These are phyloP conservation scores for Neurospora sp. DNA, from an alignment of 495 filamentous ascomycete genomes.

Conservation along the genomic window DNA sequence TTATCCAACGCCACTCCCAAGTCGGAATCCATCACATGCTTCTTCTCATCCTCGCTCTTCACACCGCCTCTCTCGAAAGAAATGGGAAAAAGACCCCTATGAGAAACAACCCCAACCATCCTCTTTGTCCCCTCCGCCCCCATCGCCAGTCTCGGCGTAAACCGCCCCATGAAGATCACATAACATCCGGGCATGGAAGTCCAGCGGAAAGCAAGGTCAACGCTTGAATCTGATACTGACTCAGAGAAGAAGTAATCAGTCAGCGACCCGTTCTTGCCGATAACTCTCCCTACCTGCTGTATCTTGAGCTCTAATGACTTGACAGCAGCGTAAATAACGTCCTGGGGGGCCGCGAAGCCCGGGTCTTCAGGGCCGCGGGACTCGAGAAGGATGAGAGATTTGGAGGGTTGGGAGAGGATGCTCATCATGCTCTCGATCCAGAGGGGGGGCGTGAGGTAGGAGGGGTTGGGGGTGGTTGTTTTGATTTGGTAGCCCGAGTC, in stretches of 20 bases:
- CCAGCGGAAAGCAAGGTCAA: not conserved
- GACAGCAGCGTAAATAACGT: not conserved
- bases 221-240: not conserved
- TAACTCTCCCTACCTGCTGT: not conserved
- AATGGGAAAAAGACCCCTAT: not conserved
- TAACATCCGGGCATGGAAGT: not conserved
- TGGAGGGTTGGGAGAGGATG: not conserved
- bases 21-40: not conserved
- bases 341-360: not conserved
- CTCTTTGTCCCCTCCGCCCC: not conserved
- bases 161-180: not conserved
- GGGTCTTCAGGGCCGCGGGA: not conserved
- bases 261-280: not conserved
- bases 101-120: not conserved
- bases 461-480: not conserved
- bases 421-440: not conserved
- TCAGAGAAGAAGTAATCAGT: not conserved
- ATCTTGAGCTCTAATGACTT: not conserved
- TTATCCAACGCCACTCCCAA: not conserved
- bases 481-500: not conserved
- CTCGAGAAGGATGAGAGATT: not conserved
- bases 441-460: not conserved
- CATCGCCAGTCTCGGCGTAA: not conserved
- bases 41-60: not conserved
- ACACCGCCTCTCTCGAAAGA: no score